Percentiles rank a stretch among this genome's conserved stretches.
Conservation (phyloP, 1,284 basidiomycete species). For the Tilletia walkeri region DNA sequence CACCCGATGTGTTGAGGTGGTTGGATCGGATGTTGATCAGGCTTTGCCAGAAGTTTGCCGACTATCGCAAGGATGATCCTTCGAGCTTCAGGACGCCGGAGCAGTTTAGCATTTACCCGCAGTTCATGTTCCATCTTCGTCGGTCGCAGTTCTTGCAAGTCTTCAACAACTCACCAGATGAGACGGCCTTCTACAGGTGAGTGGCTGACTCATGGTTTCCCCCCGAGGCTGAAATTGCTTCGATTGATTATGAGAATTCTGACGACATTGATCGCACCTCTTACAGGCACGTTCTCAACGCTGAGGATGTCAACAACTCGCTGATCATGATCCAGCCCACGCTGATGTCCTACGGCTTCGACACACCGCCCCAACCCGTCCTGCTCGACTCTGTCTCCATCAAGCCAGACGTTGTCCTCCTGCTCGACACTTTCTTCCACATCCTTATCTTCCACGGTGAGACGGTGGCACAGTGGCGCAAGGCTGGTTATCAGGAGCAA, state of each 20-base stretch:
- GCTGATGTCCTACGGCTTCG: slow-evolving; percentile 97
- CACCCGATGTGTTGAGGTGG: slow-evolving; percentile 94
- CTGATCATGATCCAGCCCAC: slow-evolving; percentile 99
- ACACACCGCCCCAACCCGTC: slow-evolving; percentile 83
- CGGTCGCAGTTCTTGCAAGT: slow-evolving; percentile 98
- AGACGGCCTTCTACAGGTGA: slow-evolving; percentile 95
- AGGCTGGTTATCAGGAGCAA: slow-evolving; percentile 98
- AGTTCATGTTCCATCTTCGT: slow-evolving; percentile 99
- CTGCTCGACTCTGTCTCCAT: slow-evolving; percentile 96
- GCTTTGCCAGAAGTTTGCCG: slow-evolving; percentile 98
- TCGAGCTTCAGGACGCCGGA: slow-evolving; percentile 87
- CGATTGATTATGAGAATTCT: background rate
- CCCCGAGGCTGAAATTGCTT: background rate
- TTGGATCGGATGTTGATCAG: slow-evolving; percentile 97
- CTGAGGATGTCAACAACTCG: slow-evolving; percentile 98
- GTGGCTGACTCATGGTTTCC: slow-evolving; percentile 30
- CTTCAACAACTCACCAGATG: slow-evolving; percentile 99
- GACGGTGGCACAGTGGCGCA: slow-evolving; percentile 94
- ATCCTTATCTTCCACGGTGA: slow-evolving; percentile 99
- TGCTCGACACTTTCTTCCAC: slow-evolving; percentile 99
- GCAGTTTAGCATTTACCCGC: slow-evolving; percentile 98
- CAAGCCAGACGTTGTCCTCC: slow-evolving; percentile 90
- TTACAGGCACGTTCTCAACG: slow-evolving; percentile 83
- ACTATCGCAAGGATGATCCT: slow-evolving; percentile 97
- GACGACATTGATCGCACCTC: background rate